phyloP scores from a whole-genome alignment of 306 rosid genomes.

The Calophaca sinica region DNA sequence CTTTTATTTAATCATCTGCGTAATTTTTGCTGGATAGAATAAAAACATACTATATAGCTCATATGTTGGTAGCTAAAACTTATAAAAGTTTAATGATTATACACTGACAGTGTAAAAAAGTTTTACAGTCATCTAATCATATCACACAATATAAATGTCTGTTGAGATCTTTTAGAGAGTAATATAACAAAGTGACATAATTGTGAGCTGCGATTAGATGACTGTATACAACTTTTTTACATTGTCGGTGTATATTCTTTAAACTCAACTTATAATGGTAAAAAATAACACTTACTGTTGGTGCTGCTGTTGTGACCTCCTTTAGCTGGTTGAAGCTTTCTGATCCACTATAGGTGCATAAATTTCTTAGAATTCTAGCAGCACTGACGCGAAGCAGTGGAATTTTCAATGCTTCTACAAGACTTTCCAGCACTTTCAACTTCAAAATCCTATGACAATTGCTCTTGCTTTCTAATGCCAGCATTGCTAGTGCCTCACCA shows the following conservation, averaged over 20 bases:
- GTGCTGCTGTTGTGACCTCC: conserved; percentile 68
- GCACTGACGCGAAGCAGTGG: conserved; percentile 71
- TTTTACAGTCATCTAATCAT: too few species aligned
- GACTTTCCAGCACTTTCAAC: conserved; percentile 60
- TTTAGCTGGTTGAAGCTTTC: conserved; percentile 65
- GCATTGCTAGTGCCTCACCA: conserved; percentile 94
- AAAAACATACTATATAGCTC: conserved; percentile 27
- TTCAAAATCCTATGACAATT: conserved; percentile 75
- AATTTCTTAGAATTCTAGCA: conserved; percentile 83
- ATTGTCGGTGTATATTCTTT: too few species aligned
- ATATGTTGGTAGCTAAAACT: not conserved
- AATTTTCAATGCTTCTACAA: conserved; percentile 60
- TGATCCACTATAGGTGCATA: conserved; percentile 71
- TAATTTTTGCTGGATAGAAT: conserved; percentile 3
- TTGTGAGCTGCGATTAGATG: too few species aligned
- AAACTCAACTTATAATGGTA: not conserved
- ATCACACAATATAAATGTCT: too few species aligned
- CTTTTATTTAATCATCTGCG: not conserved
- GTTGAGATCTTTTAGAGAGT: not conserved
- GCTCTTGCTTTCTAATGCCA: conserved; percentile 78
- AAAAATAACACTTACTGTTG: conserved; percentile 68
- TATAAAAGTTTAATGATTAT: too few species aligned
- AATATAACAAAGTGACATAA: not conserved
- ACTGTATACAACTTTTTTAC: too few species aligned
- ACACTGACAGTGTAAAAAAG: too few species aligned